Percentiles rank a stretch among this genome's conserved stretches.
Conservation (phyloP, 805 yeast species). For the Yarrowia bubula region DNA sequence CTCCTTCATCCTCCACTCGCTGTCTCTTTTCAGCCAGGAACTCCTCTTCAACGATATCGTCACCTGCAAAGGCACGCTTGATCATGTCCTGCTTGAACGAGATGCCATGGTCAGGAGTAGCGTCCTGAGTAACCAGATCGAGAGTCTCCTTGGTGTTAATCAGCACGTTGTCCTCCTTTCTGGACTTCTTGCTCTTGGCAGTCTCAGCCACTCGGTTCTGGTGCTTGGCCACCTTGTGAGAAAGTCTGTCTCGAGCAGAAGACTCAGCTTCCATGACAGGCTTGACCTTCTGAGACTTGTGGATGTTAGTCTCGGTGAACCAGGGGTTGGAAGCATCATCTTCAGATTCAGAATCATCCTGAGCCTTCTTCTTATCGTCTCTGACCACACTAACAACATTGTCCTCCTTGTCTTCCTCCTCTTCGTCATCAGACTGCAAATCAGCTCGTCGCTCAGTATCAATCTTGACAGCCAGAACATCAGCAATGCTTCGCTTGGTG, state of each 20-base stretch:
- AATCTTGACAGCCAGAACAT: constrained; percentile 31
- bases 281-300: constrained; percentile 48
- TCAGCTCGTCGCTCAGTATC: constrained; percentile 31
- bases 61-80: constrained; percentile 95
- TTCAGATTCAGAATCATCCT: constrained; percentile 19
- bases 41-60: constrained; percentile 73
- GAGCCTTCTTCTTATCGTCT: not conserved
- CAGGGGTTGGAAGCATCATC: constrained; percentile 40
- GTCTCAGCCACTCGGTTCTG: constrained; percentile 34
- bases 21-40: constrained; percentile 74
- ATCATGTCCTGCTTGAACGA: constrained; percentile 81
- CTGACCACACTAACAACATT: not conserved
- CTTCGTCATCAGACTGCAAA: constrained; percentile 14
- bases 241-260: constrained; percentile 27
- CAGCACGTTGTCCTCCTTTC: constrained; percentile 33
- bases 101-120: constrained; percentile 41
- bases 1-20: constrained; percentile 73
- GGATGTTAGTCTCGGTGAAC: constrained; percentile 43
- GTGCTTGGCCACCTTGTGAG: constrained; percentile 43
- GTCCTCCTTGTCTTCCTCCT: not conserved
- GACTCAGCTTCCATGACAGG: constrained; percentile 47
- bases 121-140: constrained; percentile 49
- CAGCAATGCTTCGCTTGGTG: constrained; percentile 43
- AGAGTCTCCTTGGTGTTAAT: constrained; percentile 49
- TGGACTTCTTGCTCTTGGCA: constrained; percentile 32